Percentiles rank a stretch among this genome's conserved stretches.
Conservation (phyloP, 2,329 filamentous ascomycete genomes). For the Aspergillus fumigatus region DNA sequence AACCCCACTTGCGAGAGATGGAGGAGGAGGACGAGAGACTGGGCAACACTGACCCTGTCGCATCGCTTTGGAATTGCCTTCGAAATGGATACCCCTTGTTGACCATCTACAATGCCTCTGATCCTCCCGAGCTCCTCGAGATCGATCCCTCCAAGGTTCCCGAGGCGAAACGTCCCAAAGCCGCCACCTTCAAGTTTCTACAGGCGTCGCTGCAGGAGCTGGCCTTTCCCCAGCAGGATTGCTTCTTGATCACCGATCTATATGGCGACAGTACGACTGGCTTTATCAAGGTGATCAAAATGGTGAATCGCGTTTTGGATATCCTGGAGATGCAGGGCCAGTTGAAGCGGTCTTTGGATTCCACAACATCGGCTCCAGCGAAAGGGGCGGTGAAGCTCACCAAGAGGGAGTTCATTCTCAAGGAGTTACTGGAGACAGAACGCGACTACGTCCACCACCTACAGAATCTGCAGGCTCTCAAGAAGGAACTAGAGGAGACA, state of each 20-base stretch:
- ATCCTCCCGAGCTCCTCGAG: constrained; percentile 63
- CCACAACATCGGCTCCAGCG: constrained; percentile 41
- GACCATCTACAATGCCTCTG: constrained; percentile 80
- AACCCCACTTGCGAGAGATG: constrained; percentile 67
- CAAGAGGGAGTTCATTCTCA: constrained; percentile 81
- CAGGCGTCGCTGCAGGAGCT: constrained; percentile 82
- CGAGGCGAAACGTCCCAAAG: constrained; percentile 75
- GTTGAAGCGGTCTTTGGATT: constrained; percentile 59
- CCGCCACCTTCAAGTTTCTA: constrained; percentile 87
- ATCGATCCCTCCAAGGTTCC: constrained; percentile 60
- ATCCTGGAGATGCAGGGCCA: constrained; percentile 73
- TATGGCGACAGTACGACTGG: constrained; percentile 94
- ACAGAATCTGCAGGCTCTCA: constrained; percentile 87
- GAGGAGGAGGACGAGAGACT: constrained; percentile 62
- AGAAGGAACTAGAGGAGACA: constrained; percentile 82
- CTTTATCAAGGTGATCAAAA: constrained; percentile 93
- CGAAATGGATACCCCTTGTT: constrained; percentile 79
- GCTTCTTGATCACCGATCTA: constrained; percentile 87
- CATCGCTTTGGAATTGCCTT: constrained; percentile 83
- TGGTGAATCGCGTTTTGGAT: constrained; percentile 89
- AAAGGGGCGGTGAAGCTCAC: constrained; percentile 55
- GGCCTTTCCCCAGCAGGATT: constrained; percentile 71
- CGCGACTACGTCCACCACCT: constrained; percentile 97
- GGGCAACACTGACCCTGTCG: constrained; percentile 70
- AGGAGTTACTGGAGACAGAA: constrained; percentile 90